Base-by-base conservation (phyloP, 768 basidiomycete genomes). In the Phlebiopsis gigantea region DNA sequence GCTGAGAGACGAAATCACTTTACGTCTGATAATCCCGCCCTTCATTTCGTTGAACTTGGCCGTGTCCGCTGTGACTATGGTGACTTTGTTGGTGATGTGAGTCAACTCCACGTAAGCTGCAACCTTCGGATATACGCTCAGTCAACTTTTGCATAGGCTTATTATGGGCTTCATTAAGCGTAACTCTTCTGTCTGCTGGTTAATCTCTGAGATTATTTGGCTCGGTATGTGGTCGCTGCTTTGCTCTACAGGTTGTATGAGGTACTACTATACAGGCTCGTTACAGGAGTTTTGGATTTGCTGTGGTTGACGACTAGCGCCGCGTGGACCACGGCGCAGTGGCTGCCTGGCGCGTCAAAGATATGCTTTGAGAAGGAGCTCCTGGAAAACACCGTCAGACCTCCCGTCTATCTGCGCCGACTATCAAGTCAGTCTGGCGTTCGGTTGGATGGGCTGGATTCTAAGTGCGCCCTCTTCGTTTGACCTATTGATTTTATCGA, bases 251-350 rank as follows among this genome's bases (percentile, higher is more conserved):
- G 12, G 12, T 2, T 9, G n/a, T n/a, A n/a, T n/a, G n/a, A n/a
- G n/a, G n/a, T n/a, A n/a, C n/a, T n/a, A n/a, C n/a, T n/a, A n/a
- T n/a, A n/a, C n/a, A n/a, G n/a, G n/a, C n/a, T n/a, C 8, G 17
- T 22, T 9, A 14, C 14, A 65, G 66, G 57, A n/a, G 25, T 70
- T 31, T 67, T 72, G n/a, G 67, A 64, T 53, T 53, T 71, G 28
- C 58, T 72, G 10, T 72, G 68, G 68, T 51, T 72, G n/a, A 65
- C 66, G n/a, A 48, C 62, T 10, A 65, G 44, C 3, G 65, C n/a
- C n/a, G n/a, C 61, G 17, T 49, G 53, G 52, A 64, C 65, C 12
- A 61, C 61, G 8, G 45, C 56, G 53, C 49, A 43, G 31, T 47
- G 53, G 45, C n/a, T 41, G 47, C 42, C 43, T 4, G 22, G 61